Evolutionary conservation across 108 stramenopile genomes (phyloP), one percentile per base, ranked within the genome.

Genomic region (Schizochytrium sp.): DNA sequence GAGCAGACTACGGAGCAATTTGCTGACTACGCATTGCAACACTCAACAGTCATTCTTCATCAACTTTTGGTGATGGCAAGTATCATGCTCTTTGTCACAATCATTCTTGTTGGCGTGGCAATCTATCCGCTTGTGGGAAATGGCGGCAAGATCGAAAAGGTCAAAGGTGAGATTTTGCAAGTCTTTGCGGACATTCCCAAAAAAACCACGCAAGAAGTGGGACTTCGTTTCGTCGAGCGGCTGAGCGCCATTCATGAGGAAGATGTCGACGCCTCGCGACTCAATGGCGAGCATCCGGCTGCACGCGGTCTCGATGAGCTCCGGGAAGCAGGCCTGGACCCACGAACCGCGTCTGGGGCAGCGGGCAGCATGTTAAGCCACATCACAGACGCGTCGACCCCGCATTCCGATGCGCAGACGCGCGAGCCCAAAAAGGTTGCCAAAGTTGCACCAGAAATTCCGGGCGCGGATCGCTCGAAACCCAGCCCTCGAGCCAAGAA

Each of bases 71-170:
- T 83, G n/a, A 53, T 53, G 12, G 45, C 76, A 53, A 25, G 76
- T 16, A 25, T 3, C 23, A 83, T 83, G 45, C 25, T 21, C 6
- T 21, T 83, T 12, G 45, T 53, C 25, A 34, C 23, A 12, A 12
- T 53, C 12, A 28, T 23, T 8, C 76, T 83, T 4, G 45, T 83
- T 1, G n/a, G 19, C 25, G 25, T 83, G 28, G 48, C 48, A 47
- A 83, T 83, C 51, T 83, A 83, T 1, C 76, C 76, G 10, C 51
- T 83, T 6, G 51, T 83, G 43, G 76, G 76, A 0, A 83, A 83
- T 23, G 76, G 76, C 1, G 76, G 76, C n/a, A 83, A 83, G 76
- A 83, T 83, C 51, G 76, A 83, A 83, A 83, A 83, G 45, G 51
- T 47, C 76, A 83, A 83, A 34, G 23, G 51, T 6, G 76, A 83